phyloP scores from a whole-genome alignment of 805 yeast genomes.

The Jamesozyma lodderae region DNA sequence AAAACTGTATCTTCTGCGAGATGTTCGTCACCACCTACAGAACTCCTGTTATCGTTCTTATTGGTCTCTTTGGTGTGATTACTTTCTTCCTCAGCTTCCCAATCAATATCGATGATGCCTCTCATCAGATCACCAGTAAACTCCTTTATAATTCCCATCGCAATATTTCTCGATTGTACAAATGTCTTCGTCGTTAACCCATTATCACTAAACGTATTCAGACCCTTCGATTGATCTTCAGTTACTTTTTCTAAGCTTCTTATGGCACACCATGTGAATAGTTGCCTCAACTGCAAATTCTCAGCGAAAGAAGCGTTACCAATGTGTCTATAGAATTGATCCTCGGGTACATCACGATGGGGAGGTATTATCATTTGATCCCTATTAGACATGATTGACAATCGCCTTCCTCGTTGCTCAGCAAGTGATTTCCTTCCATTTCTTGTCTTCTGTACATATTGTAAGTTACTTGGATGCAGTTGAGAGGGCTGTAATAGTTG shows the following conservation, averaged over 20 bases:
- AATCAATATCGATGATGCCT: conserved; percentile 21
- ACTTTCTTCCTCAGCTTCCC: conserved; percentile 19
- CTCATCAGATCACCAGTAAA: conserved; percentile 26
- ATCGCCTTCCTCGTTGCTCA: conserved; percentile 24
- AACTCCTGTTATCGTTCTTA: conserved; percentile 13
- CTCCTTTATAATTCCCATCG: conserved; percentile 21
- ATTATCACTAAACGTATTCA: not conserved
- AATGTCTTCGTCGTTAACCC: conserved; percentile 2
- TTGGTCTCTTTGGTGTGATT: conserved; percentile 7
- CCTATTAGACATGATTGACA: conserved; percentile 23
- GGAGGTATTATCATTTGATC: conserved; percentile 24
- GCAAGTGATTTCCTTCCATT: conserved; percentile 17
- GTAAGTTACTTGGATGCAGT: conserved; percentile 14
- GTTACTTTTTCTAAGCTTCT: conserved; percentile 18
- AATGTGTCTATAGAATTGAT: conserved; percentile 27
- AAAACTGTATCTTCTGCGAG: conserved; percentile 13
- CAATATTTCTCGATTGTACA: conserved; percentile 17
- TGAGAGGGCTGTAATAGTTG: conserved; percentile 24
- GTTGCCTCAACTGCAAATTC: conserved; percentile 24
- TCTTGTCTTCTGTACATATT: conserved; percentile 9
- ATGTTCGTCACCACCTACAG: conserved; percentile 14
- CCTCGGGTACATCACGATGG: conserved; percentile 26
- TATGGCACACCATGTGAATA: conserved; percentile 28
- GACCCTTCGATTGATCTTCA: conserved; percentile 3
- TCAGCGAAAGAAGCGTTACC: conserved; percentile 24